Percentiles rank a stretch among this genome's conserved stretches.
phyloP scores from a whole-genome alignment of 148 eudicot genomes.

The Persicaria maculosa region DNA sequence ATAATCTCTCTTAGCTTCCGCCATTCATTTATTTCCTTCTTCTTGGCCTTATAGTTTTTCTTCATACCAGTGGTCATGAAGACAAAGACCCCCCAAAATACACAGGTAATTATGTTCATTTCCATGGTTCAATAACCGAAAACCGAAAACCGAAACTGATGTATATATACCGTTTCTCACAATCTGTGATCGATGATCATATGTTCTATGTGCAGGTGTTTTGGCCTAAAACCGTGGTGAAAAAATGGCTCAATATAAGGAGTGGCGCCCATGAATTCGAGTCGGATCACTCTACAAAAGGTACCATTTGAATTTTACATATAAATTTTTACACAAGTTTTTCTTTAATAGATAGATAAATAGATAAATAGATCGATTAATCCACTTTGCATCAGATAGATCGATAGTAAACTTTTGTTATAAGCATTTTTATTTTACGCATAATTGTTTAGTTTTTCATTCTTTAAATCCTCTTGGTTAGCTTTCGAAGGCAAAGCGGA shows the following conservation, averaged over 20 bases:
- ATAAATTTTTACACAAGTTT: too few species aligned
- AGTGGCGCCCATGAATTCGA: slow-evolving; percentile 32
- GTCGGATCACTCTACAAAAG: slow-evolving; percentile 34
- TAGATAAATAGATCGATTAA: too few species aligned
- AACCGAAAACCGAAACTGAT: too few species aligned
- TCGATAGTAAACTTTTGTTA: too few species aligned
- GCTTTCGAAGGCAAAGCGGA: slow-evolving; percentile 18
- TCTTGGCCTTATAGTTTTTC: neutral
- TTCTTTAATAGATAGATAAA: too few species aligned
- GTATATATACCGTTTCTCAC: too few species aligned
- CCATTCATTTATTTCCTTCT: neutral
- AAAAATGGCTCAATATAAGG: slow-evolving; percentile 57
- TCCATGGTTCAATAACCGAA: too few species aligned
- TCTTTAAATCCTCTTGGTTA: neutral
- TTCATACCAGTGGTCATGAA: slow-evolving; percentile 22
- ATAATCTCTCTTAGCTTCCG: neutral
- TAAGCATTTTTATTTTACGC: neutral
- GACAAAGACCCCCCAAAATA: slow-evolving; percentile 8
- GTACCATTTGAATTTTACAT: slow-evolving; percentile 17
- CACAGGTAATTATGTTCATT: too few species aligned
- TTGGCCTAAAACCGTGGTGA: slow-evolving; percentile 52
- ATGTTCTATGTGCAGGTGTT: slow-evolving; percentile 34
- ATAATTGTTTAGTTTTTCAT: neutral
- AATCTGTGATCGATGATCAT: neutral
- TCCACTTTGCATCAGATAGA: neutral